A percentile compares a stretch with the other conserved stretches of the same genome.
phyloP scores from a whole-genome alignment of 495 filamentous ascomycete genomes.

The Penicillium verhagenii region DNA sequence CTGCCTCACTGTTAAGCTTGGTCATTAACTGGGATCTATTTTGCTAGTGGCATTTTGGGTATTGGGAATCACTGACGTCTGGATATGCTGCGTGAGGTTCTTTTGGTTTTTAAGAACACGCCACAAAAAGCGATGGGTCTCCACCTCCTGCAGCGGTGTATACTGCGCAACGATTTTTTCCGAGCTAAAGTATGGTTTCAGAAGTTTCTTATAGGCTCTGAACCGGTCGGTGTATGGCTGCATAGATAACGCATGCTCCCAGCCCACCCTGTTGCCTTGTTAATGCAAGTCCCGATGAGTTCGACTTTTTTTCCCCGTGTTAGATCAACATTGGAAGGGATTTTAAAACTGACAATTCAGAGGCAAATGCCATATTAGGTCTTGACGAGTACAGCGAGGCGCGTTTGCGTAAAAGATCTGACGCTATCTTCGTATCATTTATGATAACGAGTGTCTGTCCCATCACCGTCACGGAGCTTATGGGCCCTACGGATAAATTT shows the following conservation, averaged over 20 bases:
- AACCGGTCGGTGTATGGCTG: neutral
- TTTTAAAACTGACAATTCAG: neutral
- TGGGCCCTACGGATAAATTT: neutral
- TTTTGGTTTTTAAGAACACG: neutral
- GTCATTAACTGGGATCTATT: neutral
- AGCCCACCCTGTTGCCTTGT: neutral
- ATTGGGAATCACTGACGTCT: slow-evolving; percentile 19
- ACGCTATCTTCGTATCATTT: slow-evolving; percentile 39
- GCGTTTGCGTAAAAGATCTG: slow-evolving; percentile 43
- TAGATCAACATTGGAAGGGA: neutral
- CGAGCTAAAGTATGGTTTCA: neutral
- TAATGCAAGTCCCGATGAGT: neutral
- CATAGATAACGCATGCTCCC: neutral
- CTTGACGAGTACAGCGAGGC: neutral
- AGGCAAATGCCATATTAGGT: neutral
- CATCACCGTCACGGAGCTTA: slow-evolving; percentile 49
- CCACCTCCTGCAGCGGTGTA: neutral
- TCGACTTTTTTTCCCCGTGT: neutral
- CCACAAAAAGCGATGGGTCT: neutral
- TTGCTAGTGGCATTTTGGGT: neutral
- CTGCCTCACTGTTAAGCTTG: slow-evolving; percentile 28
- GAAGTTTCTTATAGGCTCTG: neutral
- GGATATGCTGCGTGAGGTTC: slow-evolving; percentile 18
- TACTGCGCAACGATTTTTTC: neutral
- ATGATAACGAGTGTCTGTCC: slow-evolving; percentile 51